phyloP scores from a whole-genome alignment of 1,139 yeast genomes.

The Zygosaccharomyces pseudobailii region DNA sequence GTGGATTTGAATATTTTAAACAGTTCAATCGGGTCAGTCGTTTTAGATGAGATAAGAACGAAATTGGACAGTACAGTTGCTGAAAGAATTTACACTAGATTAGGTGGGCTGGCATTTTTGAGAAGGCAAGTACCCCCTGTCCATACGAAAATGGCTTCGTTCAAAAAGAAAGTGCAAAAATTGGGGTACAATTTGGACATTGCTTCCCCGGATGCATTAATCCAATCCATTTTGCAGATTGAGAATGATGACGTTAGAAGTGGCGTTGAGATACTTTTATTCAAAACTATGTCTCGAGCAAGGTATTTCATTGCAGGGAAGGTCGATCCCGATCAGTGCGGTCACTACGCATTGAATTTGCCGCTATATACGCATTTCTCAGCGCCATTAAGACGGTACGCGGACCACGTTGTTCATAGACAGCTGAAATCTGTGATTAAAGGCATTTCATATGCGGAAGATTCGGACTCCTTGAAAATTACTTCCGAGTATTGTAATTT shows the following conservation, averaged over 20 bases:
- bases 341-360: conserved; percentile 74
- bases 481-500: conserved; percentile 90
- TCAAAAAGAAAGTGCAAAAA: conserved; percentile 54
- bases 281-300: conserved; percentile 80
- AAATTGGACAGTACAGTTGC: conserved; percentile 87
- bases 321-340: conserved; percentile 71
- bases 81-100: conserved; percentile 63
- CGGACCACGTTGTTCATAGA: conserved; percentile 88
- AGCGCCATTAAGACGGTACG: conserved; percentile 88
- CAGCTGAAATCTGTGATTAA: conserved; percentile 70
- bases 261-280: conserved; percentile 74
- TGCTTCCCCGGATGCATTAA: conserved; percentile 65
- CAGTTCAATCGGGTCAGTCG: conserved; percentile 50
- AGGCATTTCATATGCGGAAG: conserved; percentile 41
- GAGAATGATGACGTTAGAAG: conserved; percentile 61
- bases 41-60: conserved; percentile 71
- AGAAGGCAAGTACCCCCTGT: conserved; percentile 89
- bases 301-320: conserved; percentile 86
- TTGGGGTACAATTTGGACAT: conserved; percentile 67
- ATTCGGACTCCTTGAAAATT: conserved; percentile 69
- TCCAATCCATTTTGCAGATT: conserved; percentile 62
- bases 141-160: conserved; percentile 72
- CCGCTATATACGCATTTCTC: conserved; percentile 91
- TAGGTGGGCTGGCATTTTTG: conserved; percentile 77
- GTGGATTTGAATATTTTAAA: conserved; percentile 71